Conservation (phyloP, 2,329 filamentous ascomycete genomes). For the Paraphoma chrysanthemicola region DNA sequence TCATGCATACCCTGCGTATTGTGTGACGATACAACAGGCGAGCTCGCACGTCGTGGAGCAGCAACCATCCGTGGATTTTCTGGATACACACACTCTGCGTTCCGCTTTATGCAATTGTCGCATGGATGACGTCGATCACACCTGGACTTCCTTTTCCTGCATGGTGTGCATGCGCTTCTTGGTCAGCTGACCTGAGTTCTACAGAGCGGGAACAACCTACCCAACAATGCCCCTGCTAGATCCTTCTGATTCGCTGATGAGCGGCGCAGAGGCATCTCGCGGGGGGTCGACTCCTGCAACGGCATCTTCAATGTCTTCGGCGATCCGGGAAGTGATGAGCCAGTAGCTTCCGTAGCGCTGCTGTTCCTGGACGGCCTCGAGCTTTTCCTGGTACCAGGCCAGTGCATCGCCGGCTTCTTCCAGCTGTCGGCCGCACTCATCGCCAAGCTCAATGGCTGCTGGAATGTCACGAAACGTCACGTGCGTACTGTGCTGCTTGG, state of each 20-base stretch:
- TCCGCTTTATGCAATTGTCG: slow-evolving; percentile 13
- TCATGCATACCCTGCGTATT: background rate
- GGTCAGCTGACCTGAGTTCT: background rate
- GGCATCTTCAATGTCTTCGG: slow-evolving; percentile 43
- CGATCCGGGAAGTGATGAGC: slow-evolving; percentile 62
- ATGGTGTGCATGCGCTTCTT: slow-evolving; percentile 14
- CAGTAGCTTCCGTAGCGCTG: slow-evolving; percentile 69
- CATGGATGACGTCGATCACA: slow-evolving; percentile 18
- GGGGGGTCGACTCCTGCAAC: slow-evolving; percentile 7
- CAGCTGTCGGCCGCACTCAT: slow-evolving; percentile 68
- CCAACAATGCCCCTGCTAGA: slow-evolving; percentile 10
- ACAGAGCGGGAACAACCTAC: slow-evolving; percentile 15
- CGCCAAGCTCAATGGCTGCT: slow-evolving; percentile 75
- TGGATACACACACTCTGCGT: slow-evolving; percentile 13
- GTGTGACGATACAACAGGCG: background rate
- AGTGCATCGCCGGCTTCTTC: slow-evolving; percentile 74
- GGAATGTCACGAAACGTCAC: slow-evolving; percentile 65
- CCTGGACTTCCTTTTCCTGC: slow-evolving; percentile 14
- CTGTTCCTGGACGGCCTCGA: slow-evolving; percentile 67
- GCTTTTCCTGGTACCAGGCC: slow-evolving; percentile 67
- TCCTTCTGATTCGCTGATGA: slow-evolving; percentile 10
- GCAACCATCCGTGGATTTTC: background rate
- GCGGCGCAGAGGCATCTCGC: slow-evolving; percentile 24
- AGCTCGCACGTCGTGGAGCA: background rate
- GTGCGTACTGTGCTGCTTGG: slow-evolving; percentile 45